Evolutionary conservation across 164 flowering plant species (phyloP), one percentile per base, ranked within the genome.

Genomic region (Litsea cubeba): DNA sequence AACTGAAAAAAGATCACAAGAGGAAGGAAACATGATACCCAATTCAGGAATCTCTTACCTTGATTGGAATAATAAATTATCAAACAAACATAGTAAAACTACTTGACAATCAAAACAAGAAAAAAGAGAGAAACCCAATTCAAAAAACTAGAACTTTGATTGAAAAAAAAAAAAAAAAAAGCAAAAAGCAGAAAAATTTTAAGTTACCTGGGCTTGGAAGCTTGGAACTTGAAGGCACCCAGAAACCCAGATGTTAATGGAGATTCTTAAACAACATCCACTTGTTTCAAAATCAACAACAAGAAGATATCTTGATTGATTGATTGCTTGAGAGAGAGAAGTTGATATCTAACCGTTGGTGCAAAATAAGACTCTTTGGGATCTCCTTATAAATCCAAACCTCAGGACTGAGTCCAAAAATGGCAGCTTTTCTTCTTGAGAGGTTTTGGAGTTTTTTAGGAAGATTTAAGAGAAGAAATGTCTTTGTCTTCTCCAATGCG

Each of bases 201-300:
- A 54, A 18, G 46, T 62, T 65, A 76, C 69, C 75, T 57, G 64
- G 76, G 46, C 28, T 71, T 65, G 50, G 71, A 40, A 54, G 71
- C 17, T n/a, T 46, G 32, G 50, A 74, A 51, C 20, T 12, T 57
- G 57, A 46, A 15, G 15, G 50, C 14, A 26, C 69, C 24, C 18
- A n/a, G 67, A 12, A 11, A 24, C 24, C 7, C 50, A 18, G 40
- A 17, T 65, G 17, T 69, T 69, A 28, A n/a, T 70, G 67, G 35
- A 20, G 57, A 20, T 26, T 72, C 32, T 72, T 74, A n/a, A 32
- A 50, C 72, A 18, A 24, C 70, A 46, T 60, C 46, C 32, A 50
- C 23, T 40, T 40, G 46, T 40, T 40, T 40, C 46, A 1, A 2
- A 17, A 25, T 17, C 17, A 40, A 40, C 22, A 25, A 12, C 25